Base-by-base conservation (phyloP, 2,329 filamentous ascomycete species). In the Neonectria magnoliae region DNA sequence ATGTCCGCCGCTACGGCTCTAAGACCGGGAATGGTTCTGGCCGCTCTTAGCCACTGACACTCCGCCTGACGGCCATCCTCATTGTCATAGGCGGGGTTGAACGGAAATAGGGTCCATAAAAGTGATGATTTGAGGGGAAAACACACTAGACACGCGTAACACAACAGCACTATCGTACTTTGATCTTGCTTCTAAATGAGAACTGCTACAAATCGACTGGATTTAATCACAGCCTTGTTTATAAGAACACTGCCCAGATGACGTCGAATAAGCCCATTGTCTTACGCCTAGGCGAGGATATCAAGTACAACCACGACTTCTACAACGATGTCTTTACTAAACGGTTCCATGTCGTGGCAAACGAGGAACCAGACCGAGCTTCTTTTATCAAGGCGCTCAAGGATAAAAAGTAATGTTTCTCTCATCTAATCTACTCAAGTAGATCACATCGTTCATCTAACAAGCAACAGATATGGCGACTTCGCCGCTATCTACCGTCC, bases 401-500 rank as follows among this genome's bases (percentile, higher is more conserved):
- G 47, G 76, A 81, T 2, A 74, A 76, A 13, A 71, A 71, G 69
- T 69, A 29, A 25, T 4, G 13, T 25, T n/a, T n/a, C 29, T 7
- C 14, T 10, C 4, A 14, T 42, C 13, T n/a, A 13, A 10, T 11
- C 2, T 6, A 1, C 6, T 20, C 16, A 25, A 11, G 11, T 22
- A 10, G 1, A 16, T 14, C 27, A 8, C 27, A 13, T 20, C 13
- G 9, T 13, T 2, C 22, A 41, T 16, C 55, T 68, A 20, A 68
- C 8, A 8, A 0, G 2, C 1, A 1, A 0, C 2, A 71, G 71
- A 61, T 73, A 73, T 66, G 71, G 71, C 1, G 61, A 73, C 4
- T 73, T 73, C 60, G 71, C 76, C 2, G 84, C 83, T 45, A 80
- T 82, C 67, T 85, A 86, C 70, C 81, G 88, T 3, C 88, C 88